Conservation (phyloP, 805 yeast species). For the Cyberlindnera amylophila region DNA sequence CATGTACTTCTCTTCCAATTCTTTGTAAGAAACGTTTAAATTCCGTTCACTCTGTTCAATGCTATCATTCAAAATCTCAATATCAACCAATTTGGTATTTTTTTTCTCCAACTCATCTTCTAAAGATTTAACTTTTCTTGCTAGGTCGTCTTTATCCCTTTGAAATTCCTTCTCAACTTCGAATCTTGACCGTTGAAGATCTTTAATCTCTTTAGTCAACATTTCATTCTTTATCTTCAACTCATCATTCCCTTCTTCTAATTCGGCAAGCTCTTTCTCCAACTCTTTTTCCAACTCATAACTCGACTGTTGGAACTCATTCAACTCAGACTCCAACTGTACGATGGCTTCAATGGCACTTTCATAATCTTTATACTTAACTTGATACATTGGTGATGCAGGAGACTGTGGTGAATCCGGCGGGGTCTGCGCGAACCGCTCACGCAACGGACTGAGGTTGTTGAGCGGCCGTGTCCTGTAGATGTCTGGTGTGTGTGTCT, state of each 20-base stretch:
- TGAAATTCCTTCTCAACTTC: conserved; percentile 28
- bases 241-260: conserved; percentile 24
- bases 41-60: conserved; percentile 40
- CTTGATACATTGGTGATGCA: conserved; percentile 17
- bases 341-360: conserved; percentile 35
- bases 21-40: conserved; percentile 30
- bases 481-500: conserved; percentile 5
- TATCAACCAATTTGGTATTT: conserved; percentile 33
- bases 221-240: conserved; percentile 19
- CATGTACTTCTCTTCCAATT: conserved; percentile 34
- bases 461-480: conserved; percentile 2
- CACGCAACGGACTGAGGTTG: conserved; percentile 7
- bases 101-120: conserved; percentile 31
- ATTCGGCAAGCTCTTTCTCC: conserved; percentile 37
- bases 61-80: conserved; percentile 41
- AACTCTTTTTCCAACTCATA: conserved; percentile 42
- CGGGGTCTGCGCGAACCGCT: conserved; percentile 7
- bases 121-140: conserved; percentile 22
- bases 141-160: conserved; percentile 20
- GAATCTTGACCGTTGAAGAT: conserved; percentile 26
- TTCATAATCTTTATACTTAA: conserved; percentile 27
- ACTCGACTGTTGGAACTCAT: conserved; percentile 41
- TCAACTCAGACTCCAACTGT: conserved; percentile 38
- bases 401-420: conserved; percentile 13
- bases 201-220: conserved; percentile 24